These are phyloP conservation scores for Centella asiatica DNA, from an alignment of 129 eudicot genomes.

Conservation along the genomic window DNA sequence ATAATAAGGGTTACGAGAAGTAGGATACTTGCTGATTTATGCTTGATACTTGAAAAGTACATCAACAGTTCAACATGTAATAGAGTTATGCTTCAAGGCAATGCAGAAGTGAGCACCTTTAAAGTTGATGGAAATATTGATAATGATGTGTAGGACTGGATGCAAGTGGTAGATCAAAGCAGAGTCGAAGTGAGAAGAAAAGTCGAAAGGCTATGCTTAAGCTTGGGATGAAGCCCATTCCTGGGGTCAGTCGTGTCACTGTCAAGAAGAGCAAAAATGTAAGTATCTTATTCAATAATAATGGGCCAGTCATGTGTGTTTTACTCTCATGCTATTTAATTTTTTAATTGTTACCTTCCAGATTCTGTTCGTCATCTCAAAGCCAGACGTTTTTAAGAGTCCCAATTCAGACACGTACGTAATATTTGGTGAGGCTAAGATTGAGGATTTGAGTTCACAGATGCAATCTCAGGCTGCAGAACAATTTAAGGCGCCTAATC, in stretches of 20 bases:
- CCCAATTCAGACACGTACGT: conserved; percentile 27
- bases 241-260: conserved; percentile 35
- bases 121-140: neutral
- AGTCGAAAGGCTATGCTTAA: conserved; percentile 38
- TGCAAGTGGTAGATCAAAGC: conserved; percentile 36
- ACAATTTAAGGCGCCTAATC: conserved; percentile 28
- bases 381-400: conserved; percentile 33
- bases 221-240: conserved; percentile 35
- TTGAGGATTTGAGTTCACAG: conserved; percentile 30
- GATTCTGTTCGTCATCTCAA: conserved; percentile 31
- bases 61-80: neutral
- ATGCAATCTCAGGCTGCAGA: conserved; percentile 27
- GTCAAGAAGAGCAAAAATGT: conserved; percentile 38
- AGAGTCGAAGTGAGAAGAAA: conserved; percentile 35
- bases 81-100: neutral
- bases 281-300: neutral
- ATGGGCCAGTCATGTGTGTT: no score
- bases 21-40: neutral
- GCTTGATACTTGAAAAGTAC: neutral
- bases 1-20: neutral
- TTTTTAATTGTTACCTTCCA: neutral
- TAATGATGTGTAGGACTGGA: conserved; percentile 8
- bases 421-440: conserved; percentile 29
- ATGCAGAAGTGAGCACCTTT: neutral
- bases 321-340: no score